These are phyloP conservation scores for Plantago rigida DNA, from an alignment of 305 asterid species.

Conservation along the genomic window DNA sequence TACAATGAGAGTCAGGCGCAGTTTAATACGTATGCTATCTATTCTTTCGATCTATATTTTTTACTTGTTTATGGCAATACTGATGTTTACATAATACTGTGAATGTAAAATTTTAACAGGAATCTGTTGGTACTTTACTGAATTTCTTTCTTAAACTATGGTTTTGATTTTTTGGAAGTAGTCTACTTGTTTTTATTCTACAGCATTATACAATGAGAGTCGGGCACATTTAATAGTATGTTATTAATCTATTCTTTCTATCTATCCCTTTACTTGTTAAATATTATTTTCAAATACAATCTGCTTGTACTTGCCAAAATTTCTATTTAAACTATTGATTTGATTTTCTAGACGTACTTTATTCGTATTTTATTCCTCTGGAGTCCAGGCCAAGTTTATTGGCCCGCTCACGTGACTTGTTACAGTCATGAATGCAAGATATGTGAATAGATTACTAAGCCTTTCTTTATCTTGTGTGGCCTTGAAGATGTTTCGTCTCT, in stretches of 20 bases:
- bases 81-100: neutral
- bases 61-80: slow-evolving; percentile 3
- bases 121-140: neutral
- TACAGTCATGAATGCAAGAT: slow-evolving; percentile 10
- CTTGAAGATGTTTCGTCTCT: slow-evolving; percentile 6
- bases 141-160: neutral
- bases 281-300: neutral
- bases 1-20: slow-evolving; percentile 83
- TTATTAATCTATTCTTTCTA: slow-evolving; percentile 30
- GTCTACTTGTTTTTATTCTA: neutral
- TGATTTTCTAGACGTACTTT: neutral
- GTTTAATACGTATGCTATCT: slow-evolving; percentile 61
- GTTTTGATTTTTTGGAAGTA: neutral
- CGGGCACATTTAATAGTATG: slow-evolving; percentile 65
- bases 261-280: slow-evolving; percentile 12
- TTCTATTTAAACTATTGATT: neutral
- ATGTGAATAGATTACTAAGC: slow-evolving; percentile 3
- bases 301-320: neutral
- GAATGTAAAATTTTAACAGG: too few species aligned
- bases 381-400: slow-evolving; percentile 4
- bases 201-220: slow-evolving; percentile 61
- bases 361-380: neutral
- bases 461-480: slow-evolving; percentile 10
- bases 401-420: slow-evolving; percentile 10
- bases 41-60: slow-evolving; percentile 13